Evolutionary conservation across 345 rosid species (phyloP).

Genomic region (Nasturtium officinale): DNA sequence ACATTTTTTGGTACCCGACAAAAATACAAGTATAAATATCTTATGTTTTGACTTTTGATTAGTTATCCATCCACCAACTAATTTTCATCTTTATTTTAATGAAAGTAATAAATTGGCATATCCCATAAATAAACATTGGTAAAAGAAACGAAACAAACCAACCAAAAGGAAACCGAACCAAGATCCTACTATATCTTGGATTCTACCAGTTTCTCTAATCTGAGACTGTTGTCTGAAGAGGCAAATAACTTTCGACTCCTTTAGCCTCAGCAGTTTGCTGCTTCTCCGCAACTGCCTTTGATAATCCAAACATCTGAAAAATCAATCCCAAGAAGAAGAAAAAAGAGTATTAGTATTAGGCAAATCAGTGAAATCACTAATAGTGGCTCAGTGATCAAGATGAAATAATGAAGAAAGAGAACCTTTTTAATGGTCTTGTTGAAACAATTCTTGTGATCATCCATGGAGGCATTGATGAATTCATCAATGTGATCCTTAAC

Average conservation of each 20-base stretch:
- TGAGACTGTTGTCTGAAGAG: conserved; percentile 59
- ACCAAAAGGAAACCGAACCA: background rate
- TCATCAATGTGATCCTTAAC: conserved; percentile 88
- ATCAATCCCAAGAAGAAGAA: conserved; percentile 2
- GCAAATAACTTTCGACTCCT: conserved; percentile 67
- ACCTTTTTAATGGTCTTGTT: conserved; percentile 83
- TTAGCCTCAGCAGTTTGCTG: conserved; percentile 50
- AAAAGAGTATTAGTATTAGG: background rate
- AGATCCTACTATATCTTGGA: background rate
- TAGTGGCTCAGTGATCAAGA: background rate
- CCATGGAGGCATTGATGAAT: conserved; percentile 79
- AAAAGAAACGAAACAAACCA: conserved; percentile 18
- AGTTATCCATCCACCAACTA: background rate
- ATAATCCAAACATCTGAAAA: conserved; percentile 83
- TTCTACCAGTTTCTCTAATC: conserved; percentile 40
- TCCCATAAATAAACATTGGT: background rate
- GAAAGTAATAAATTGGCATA: background rate
- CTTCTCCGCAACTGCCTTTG: conserved; percentile 72
- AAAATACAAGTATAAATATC: background rate
- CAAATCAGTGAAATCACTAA: background rate
- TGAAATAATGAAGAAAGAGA: background rate
- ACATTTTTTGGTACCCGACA: background rate
- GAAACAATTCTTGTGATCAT: conserved; percentile 85
- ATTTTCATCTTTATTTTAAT: background rate
- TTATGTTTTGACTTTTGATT: background rate